Percentiles rank a stretch among this genome's conserved stretches.
These are phyloP conservation scores for Colletotrichum shisoi DNA, from an alignment of 2,329 filamentous ascomycete genomes.

Conservation along the genomic window DNA sequence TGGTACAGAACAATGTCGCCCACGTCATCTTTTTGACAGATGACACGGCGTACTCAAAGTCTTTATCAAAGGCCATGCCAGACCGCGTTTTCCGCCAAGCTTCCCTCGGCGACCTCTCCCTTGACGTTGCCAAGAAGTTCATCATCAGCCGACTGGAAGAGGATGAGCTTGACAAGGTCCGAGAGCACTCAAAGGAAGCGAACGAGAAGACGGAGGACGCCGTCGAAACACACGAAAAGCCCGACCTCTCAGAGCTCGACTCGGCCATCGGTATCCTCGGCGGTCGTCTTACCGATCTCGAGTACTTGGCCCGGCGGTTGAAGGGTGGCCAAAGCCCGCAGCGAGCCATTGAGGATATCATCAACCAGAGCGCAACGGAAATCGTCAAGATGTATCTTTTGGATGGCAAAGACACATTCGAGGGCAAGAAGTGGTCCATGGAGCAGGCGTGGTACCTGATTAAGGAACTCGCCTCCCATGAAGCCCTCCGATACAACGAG, in stretches of 20 bases:
- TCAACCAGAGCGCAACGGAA: slow-evolving; percentile 86
- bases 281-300: slow-evolving; percentile 92
- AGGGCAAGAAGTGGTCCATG: slow-evolving; percentile 73
- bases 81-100: slow-evolving; percentile 91
- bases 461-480: slow-evolving; percentile 74
- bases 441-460: slow-evolving; percentile 93
- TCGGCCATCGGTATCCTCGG: slow-evolving; percentile 82
- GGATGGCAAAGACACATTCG: slow-evolving; percentile 58
- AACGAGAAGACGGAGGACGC: slow-evolving; percentile 45
- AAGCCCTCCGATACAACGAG: slow-evolving; percentile 82
- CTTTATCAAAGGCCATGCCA: slow-evolving; percentile 83
- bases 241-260: slow-evolving; percentile 75
- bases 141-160: slow-evolving; percentile 81
- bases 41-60: slow-evolving; percentile 87
- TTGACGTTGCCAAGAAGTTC: slow-evolving; percentile 86
- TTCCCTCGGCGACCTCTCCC: slow-evolving; percentile 83
- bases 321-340: slow-evolving; percentile 84
- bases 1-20: slow-evolving; percentile 87
- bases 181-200: slow-evolving; percentile 41
- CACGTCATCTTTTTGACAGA: slow-evolving; percentile 95
- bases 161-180: slow-evolving; percentile 46
- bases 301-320: slow-evolving; percentile 89
- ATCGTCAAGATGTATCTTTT: slow-evolving; percentile 93
- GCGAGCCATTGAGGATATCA: slow-evolving; percentile 84
- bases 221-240: slow-evolving; percentile 43